Percentiles rank a stretch among this genome's conserved stretches.
phyloP scores from a whole-genome alignment of 768 basidiomycete genomes.

The Fomitopsis serialis region DNA sequence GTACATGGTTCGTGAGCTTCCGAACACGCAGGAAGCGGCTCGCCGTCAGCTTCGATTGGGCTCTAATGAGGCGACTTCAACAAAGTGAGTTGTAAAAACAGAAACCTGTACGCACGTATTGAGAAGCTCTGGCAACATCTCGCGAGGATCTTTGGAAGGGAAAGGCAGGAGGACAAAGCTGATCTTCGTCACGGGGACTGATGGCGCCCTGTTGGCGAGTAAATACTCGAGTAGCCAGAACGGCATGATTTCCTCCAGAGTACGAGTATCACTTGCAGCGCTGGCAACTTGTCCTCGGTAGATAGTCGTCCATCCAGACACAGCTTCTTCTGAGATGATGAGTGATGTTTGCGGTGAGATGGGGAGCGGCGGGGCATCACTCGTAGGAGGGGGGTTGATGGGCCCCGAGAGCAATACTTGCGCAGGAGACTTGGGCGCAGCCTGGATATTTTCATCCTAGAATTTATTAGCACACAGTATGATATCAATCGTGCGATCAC shows the following conservation, averaged over 20 bases:
- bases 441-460: conserved; percentile 9
- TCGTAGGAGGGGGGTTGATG: conserved; percentile 59
- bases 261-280: conserved; percentile 45
- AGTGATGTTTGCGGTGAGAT: conserved; percentile 59
- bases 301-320: conserved; percentile 67
- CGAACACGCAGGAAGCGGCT: conserved; percentile 79
- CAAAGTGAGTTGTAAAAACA: not conserved
- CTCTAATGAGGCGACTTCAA: conserved; percentile 29
- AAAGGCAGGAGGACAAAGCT: conserved; percentile 88
- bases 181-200: conserved; percentile 60
- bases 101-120: conserved; percentile 53
- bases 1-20: conserved; percentile 79
- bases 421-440: conserved; percentile 41
- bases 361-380: conserved; percentile 64
- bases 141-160: conserved; percentile 50
- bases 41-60: conserved; percentile 85
- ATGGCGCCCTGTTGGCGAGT: conserved; percentile 55
- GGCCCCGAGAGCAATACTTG: conserved; percentile 51
- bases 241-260: conserved; percentile 76
- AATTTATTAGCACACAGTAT: no score
- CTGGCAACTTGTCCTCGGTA: conserved; percentile 69
- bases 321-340: conserved; percentile 77
- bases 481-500: no score
- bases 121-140: conserved; percentile 73
- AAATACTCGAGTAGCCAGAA: conserved; percentile 88